phyloP scores from a whole-genome alignment of 163 green algal species.

The Scenedesmus sp. region DNA sequence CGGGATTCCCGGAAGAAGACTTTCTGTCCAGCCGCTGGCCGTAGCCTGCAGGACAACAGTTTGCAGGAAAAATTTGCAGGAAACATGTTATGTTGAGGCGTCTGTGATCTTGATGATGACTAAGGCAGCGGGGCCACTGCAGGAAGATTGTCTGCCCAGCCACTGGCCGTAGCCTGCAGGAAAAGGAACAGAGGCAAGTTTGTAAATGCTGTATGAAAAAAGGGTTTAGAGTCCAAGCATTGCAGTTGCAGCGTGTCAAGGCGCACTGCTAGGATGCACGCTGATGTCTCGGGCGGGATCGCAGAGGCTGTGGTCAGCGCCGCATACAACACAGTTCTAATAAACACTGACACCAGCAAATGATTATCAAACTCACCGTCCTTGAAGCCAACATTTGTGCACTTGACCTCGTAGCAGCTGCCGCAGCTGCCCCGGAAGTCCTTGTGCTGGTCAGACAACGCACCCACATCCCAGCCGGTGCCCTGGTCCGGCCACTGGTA shows the following conservation, averaged over 20 bases:
- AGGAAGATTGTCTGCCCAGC: conserved; percentile 55
- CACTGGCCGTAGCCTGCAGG: conserved; percentile 35
- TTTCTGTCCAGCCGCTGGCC: no score
- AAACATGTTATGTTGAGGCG: conserved; percentile 24
- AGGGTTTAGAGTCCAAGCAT: no score
- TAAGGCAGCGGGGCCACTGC: conserved; percentile 52
- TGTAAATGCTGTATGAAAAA: no score
- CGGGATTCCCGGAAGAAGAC: no score
- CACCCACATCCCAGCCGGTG: conserved; percentile 50
- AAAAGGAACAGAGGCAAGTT: background rate
- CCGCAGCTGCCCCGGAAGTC: conserved; percentile 52
- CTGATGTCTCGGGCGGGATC: no score
- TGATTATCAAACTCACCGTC: conserved; percentile 17
- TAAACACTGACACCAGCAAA: background rate
- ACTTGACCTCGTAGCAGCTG: conserved; percentile 54
- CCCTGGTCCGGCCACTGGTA: conserved; percentile 45
- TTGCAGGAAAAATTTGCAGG: no score
- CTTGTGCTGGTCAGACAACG: conserved; percentile 24
- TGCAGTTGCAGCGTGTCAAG: no score
- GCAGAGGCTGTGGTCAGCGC: no score
- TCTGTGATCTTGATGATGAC: conserved; percentile 64
- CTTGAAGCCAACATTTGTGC: conserved; percentile 42
- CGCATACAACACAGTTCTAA: background rate
- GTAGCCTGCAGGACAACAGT: background rate
- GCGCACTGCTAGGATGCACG: no score